phyloP scores from a whole-genome alignment of 169 alveolate genomes.

The Plasmodium inui region DNA sequence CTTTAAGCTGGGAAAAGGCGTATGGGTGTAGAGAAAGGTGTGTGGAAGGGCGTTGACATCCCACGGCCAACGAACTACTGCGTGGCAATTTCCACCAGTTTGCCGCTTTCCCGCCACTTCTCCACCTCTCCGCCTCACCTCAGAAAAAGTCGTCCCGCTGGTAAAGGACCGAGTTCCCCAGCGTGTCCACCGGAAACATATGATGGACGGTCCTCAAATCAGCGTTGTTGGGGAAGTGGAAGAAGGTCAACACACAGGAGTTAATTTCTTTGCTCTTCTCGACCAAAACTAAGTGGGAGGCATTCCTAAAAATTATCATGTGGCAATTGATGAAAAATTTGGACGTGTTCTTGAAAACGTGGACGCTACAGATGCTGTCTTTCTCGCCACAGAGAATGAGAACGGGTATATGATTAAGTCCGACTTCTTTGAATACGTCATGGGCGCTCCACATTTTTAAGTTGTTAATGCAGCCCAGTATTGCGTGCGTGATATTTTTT shows the following conservation, averaged over 20 bases:
- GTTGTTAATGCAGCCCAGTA: constrained; percentile 82
- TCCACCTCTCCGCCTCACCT: background rate
- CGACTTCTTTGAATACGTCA: constrained; percentile 80
- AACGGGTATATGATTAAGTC: constrained; percentile 45
- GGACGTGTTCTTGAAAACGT: constrained; percentile 54
- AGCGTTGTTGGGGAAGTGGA: constrained; percentile 46
- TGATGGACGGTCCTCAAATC: constrained; percentile 41
- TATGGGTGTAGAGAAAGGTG: background rate
- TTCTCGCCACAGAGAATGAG: constrained; percentile 62
- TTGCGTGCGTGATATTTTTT: constrained; percentile 76
- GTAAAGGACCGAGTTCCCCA: constrained; percentile 22
- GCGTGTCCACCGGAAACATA: constrained; percentile 37
- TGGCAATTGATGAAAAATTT: constrained; percentile 60
- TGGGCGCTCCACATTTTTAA: constrained; percentile 85
- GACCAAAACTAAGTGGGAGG: constrained; percentile 65
- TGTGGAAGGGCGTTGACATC: background rate
- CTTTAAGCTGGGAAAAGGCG: background rate
- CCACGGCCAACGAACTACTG: background rate
- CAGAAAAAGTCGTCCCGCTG: background rate
- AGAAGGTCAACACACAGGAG: constrained; percentile 47
- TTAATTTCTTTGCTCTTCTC: constrained; percentile 52
- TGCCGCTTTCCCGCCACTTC: background rate
- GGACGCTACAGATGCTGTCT: constrained; percentile 55
- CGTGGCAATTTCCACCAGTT: background rate
- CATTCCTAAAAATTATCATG: constrained; percentile 63